These are phyloP conservation scores for Fonsecaea multimorphosa DNA, from an alignment of 2,329 filamentous ascomycete genomes.

Conservation along the genomic window DNA sequence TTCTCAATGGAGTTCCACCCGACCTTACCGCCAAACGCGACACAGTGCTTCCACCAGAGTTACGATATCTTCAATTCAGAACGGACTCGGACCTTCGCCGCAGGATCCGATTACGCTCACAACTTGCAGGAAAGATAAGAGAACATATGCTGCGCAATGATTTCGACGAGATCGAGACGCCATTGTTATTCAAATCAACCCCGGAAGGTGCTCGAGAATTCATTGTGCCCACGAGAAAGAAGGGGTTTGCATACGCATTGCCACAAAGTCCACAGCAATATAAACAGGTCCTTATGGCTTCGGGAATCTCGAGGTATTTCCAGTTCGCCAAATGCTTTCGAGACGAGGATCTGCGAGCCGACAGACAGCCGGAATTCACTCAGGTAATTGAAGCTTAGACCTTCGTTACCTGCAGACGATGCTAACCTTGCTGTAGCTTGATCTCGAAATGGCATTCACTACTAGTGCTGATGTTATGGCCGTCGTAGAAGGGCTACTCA, in stretches of 20 bases:
- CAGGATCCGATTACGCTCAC: conserved; percentile 73
- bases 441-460: conserved; percentile 92
- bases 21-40: conserved; percentile 78
- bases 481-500: conserved; percentile 49
- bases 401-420: not conserved
- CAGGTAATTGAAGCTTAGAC: conserved; percentile 62
- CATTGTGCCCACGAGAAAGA: conserved; percentile 80
- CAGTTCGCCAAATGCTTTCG: conserved; percentile 95
- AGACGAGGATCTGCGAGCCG: conserved; percentile 89
- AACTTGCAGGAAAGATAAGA: conserved; percentile 61
- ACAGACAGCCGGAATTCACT: conserved; percentile 95
- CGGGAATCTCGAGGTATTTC: conserved; percentile 80
- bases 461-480: conserved; percentile 73
- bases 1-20: conserved; percentile 74
- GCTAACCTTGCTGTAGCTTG: conserved; percentile 62
- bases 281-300: conserved; percentile 96
- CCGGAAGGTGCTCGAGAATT: conserved; percentile 96
- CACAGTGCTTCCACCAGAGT: conserved; percentile 73
- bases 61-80: conserved; percentile 83
- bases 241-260: conserved; percentile 82
- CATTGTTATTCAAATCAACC: conserved; percentile 94
- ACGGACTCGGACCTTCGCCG: conserved; percentile 71
- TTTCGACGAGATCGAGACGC: conserved; percentile 86
- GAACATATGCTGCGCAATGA: conserved; percentile 61
- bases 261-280: conserved; percentile 98